phyloP scores from a whole-genome alignment of 192 early-diverging fungal genomes.

The Coemansia sp. region DNA sequence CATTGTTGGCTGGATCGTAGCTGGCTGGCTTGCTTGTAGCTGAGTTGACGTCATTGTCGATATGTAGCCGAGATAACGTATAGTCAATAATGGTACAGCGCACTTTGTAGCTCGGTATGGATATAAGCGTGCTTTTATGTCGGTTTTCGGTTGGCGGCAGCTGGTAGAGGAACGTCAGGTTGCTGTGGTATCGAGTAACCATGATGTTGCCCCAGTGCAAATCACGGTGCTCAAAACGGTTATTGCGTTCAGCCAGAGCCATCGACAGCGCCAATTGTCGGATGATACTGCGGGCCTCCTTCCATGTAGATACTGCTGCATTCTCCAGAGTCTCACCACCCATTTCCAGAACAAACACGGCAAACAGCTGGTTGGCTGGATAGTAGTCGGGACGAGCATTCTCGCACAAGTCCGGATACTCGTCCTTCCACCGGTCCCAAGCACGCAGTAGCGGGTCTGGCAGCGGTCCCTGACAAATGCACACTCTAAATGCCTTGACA shows the following conservation, averaged over 20 bases:
- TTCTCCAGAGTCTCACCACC: slow-evolving; percentile 70
- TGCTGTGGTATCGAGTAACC: slow-evolving; percentile 53
- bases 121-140: slow-evolving; percentile 41
- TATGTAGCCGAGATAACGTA: slow-evolving; percentile 63
- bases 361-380: slow-evolving; percentile 66
- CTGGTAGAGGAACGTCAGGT: slow-evolving; percentile 50
- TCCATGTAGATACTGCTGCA: slow-evolving; percentile 57
- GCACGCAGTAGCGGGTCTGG: slow-evolving; percentile 62
- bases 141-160: slow-evolving; percentile 39
- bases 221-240: slow-evolving; percentile 66
- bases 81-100: slow-evolving; percentile 72
- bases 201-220: slow-evolving; percentile 75
- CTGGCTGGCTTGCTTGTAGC: slow-evolving; percentile 21
- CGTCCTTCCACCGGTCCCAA: slow-evolving; percentile 69
- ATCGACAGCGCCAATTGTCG: slow-evolving; percentile 63
- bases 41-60: slow-evolving; percentile 43
- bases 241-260: slow-evolving; percentile 58
- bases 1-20: slow-evolving; percentile 41
- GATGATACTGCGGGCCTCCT: slow-evolving; percentile 63
- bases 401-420: slow-evolving; percentile 60
- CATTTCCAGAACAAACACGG: slow-evolving; percentile 68
- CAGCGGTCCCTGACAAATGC: slow-evolving; percentile 68
- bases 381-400: slow-evolving; percentile 74
- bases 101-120: slow-evolving; percentile 61
- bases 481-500: slow-evolving; percentile 56